These are phyloP conservation scores for Podospora tetraspora DNA, from an alignment of 495 filamentous ascomycete genomes.

Conservation along the genomic window DNA sequence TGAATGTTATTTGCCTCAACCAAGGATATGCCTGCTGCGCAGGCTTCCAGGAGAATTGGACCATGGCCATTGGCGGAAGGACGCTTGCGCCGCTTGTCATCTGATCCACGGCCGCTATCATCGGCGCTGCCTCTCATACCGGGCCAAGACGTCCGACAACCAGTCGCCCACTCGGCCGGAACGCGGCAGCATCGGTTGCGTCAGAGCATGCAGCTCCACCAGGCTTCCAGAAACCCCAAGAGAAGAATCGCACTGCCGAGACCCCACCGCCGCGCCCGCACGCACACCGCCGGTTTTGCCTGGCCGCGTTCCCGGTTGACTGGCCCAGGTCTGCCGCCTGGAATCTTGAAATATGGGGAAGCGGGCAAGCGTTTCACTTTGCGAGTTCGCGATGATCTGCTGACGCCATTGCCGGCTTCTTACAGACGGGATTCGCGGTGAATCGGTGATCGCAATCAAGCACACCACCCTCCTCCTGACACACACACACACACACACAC, in stretches of 20 bases:
- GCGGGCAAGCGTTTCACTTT: slow-evolving; percentile 3
- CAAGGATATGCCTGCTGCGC: slow-evolving; percentile 1
- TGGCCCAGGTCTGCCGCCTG: neutral
- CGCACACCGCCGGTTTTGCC: slow-evolving; percentile 10
- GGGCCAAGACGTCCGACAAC: neutral
- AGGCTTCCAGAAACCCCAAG: slow-evolving; percentile 11
- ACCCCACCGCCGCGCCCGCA: neutral
- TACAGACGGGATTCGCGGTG: neutral
- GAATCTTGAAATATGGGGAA: neutral
- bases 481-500: neutral
- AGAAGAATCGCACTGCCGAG: slow-evolving; percentile 4
- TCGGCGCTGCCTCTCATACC: neutral
- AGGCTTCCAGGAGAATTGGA: neutral
- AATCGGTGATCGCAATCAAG: neutral
- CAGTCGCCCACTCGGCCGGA: neutral
- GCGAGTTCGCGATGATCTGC: neutral
- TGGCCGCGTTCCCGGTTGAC: slow-evolving; percentile 5
- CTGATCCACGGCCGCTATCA: slow-evolving; percentile 5
- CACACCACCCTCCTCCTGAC: neutral
- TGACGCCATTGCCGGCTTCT: slow-evolving; percentile 5
- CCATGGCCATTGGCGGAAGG: slow-evolving; percentile 4
- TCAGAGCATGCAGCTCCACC: neutral
- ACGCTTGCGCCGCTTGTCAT: slow-evolving; percentile 6
- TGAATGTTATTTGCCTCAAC: neutral
- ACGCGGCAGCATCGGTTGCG: slow-evolving; percentile 9